Conservation (phyloP, 805 yeast species). For the Candida ovalis region DNA sequence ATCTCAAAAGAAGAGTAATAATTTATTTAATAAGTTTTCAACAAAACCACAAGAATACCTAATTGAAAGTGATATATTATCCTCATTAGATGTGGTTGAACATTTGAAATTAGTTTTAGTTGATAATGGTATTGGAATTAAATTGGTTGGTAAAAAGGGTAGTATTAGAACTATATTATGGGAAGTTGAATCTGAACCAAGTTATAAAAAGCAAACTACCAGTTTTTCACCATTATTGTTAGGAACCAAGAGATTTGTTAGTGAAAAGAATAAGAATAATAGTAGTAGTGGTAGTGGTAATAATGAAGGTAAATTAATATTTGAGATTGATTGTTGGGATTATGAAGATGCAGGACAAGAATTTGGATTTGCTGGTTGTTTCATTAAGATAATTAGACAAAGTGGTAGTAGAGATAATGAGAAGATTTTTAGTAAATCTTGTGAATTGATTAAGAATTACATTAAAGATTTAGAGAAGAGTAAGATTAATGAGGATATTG, state of each 20-base stretch:
- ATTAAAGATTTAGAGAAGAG: neutral
- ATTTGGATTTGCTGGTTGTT: slow-evolving; percentile 33
- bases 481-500: neutral
- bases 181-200: neutral
- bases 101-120: slow-evolving; percentile 4
- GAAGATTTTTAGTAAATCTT: neutral
- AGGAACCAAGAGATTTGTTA: neutral
- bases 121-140: slow-evolving; percentile 2
- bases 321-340: slow-evolving; percentile 23
- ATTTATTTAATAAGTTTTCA: neutral
- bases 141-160: slow-evolving; percentile 1
- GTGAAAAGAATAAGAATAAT: neutral
- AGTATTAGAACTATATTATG: slow-evolving; percentile 1
- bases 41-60: slow-evolving; percentile 4
- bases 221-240: neutral
- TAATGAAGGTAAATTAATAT: slow-evolving; percentile 9
- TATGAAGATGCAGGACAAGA: slow-evolving; percentile 29
- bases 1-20: neutral
- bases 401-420: slow-evolving; percentile 1
- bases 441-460: neutral
- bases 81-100: slow-evolving; percentile 5
- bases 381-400: slow-evolving; percentile 20
- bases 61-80: slow-evolving; percentile 17
- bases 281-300: neutral
- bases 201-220: neutral